phyloP scores from a whole-genome alignment of 352 stramenopile species.

The Phytophthora brassicae region DNA sequence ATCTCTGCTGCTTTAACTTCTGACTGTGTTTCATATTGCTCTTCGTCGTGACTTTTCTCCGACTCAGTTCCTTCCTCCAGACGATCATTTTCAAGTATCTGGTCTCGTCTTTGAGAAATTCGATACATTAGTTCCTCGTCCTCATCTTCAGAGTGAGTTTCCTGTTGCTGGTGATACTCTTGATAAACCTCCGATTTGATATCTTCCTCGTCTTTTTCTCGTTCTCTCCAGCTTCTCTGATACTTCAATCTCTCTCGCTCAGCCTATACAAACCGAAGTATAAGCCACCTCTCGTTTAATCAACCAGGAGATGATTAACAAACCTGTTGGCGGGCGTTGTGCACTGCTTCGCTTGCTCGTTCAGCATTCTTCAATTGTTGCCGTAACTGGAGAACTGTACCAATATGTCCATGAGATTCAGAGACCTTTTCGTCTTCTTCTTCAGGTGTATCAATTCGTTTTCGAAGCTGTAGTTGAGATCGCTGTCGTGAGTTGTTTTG shows the following conservation, averaged over 20 bases:
- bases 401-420: slow-evolving; percentile 20
- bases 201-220: slow-evolving; percentile 12
- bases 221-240: slow-evolving; percentile 18
- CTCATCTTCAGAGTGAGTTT: slow-evolving; percentile 3
- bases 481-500: slow-evolving; percentile 11
- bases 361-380: slow-evolving; percentile 48
- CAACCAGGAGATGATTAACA: too few relatives aligned
- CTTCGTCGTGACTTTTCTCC: neutral
- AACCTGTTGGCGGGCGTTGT: slow-evolving; percentile 43
- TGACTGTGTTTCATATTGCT: slow-evolving; percentile 4
- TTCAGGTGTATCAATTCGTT: slow-evolving; percentile 10
- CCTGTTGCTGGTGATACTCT: slow-evolving; percentile 2
- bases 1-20: neutral
- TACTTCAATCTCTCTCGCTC: slow-evolving; percentile 21
- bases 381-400: slow-evolving; percentile 45
- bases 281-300: too few relatives aligned
- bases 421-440: slow-evolving; percentile 13
- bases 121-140: slow-evolving; percentile 34
- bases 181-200: too few relatives aligned
- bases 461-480: slow-evolving; percentile 22
- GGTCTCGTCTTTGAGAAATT: slow-evolving; percentile 32
- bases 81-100: slow-evolving; percentile 20
- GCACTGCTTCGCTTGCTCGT: slow-evolving; percentile 32
- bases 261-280: slow-evolving; percentile 9
- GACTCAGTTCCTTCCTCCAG: slow-evolving; percentile 16